Evolutionary conservation across 2,329 filamentous ascomycete genomes (phyloP), one percentile per base, ranked within the genome.

Genomic region (Ophiostoma novo-ulmi): DNA sequence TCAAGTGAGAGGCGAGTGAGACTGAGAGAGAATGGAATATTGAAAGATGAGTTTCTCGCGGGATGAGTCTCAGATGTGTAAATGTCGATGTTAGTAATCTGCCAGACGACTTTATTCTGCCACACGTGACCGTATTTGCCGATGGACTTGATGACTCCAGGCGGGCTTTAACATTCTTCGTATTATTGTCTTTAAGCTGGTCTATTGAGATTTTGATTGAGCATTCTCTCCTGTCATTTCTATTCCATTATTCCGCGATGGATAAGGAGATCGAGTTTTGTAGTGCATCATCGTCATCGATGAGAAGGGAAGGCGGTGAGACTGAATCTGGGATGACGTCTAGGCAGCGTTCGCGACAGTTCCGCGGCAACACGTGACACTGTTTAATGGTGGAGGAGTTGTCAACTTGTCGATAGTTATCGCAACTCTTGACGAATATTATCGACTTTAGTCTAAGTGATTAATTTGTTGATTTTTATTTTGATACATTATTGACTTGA

Each of bases 331-430:
- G 64, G 52, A 67, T 64, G 61, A 64, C 61, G 38, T 61, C 8
- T 35, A 67, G 58, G 39, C 44, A 52, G 11, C 36, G 38, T 39
- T 69, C 71, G 71, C 73, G 73, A 70, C 65, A 55, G 5, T 66
- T 69, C 69, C 71, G 67, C 73, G 70, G 55, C 41, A 67, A 5
- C 73, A 73, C 71, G 71, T 73, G 73, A 73, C 44, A 58, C 58
- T 63, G 31, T 36, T 20, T 35, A 36, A 63, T 63, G 58, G 31
- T 63, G 58, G 3, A 14, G 31, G 31, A 11, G 1, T 26, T 20
- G 44, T 48, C 44, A 20, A 48, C 44, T 1, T 39, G 38, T 31
- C 31, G 31, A 31, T 31, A 31, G 31, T 31, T 4, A 31, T 3
- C 2, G 31, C 31, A 31, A 31, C 2, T 31, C 31, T 31, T 31